Evolutionary conservation across 225 moss, liverwort and hornwort species (phyloP), one percentile per base, ranked within the genome.

Genomic region (Pseudisothecium myosuroides): DNA sequence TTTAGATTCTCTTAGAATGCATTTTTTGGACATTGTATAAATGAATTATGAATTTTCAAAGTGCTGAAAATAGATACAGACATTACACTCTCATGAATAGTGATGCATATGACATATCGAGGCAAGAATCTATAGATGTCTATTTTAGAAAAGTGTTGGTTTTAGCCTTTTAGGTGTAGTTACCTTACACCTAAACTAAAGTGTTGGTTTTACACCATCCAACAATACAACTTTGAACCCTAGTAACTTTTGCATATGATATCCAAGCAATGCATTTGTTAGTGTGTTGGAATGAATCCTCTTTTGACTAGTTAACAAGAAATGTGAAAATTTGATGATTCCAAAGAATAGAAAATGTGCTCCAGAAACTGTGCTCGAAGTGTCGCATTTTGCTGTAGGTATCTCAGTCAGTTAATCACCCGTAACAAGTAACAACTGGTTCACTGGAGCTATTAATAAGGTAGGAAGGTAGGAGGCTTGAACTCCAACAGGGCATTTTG

Each of bases 161-260:
- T 36, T 37, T n/a, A n/a, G n/a, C n/a, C n/a, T n/a, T n/a, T n/a
- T 67, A n/a, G n/a, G 22, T 68, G n/a, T 12, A n/a, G 7, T 68
- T n/a, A 22, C 22, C 68, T 12, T 39, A 14, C 26, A 26, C 9
- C 26, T 26, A 71, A 39, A 71, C 26, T 41, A 41, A 20, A 29
- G 11, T 29, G 6, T 47, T 47, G 47, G 31, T 11, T 47, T 74
- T 11, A 47, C 0, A 0, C 15, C 47, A 47, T 18, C 19, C 0
- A 74, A 2, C 29, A 19, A 29, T 74, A 7, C 9, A 47, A 47
- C 47, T 31, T 49, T 31, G 49, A 49, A 31, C 18, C 7, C 12
- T 47, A 0, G 1, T 28, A 73, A 47, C 47, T 47, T 47, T 28
- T 2, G 18, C 47, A 31, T 74, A 74, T 29, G 11, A 47, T 47